These are phyloP conservation scores for Fraxinus floribunda DNA, from an alignment of 305 asterid genomes.

Conservation along the genomic window DNA sequence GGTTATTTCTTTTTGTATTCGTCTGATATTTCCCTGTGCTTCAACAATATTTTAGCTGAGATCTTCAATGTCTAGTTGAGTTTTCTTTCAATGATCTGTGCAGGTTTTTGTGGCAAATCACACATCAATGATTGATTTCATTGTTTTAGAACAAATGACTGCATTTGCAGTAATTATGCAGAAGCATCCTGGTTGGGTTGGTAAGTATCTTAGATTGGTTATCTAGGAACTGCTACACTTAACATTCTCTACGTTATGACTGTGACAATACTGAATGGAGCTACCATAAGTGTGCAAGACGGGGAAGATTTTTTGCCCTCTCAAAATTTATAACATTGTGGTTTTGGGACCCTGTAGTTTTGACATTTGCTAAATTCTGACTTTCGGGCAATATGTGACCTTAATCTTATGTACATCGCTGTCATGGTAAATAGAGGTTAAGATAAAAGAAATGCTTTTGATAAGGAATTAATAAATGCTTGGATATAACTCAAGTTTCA, in stretches of 20 bases:
- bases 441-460: not conserved
- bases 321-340: not conserved
- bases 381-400: not conserved
- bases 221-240: not conserved
- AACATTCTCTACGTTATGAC: not conserved
- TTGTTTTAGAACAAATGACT: slow-evolving; percentile 95
- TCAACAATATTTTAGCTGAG: not conserved
- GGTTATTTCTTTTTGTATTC: slow-evolving; percentile 12
- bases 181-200: slow-evolving; percentile 99
- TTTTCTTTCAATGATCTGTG: slow-evolving; percentile 18
- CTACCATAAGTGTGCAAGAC: not conserved
- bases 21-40: not conserved
- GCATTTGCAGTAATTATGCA: slow-evolving; percentile 99
- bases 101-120: slow-evolving; percentile 98
- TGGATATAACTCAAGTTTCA: not conserved
- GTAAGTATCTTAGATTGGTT: slow-evolving; percentile 43
- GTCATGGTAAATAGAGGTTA: not conserved
- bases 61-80: slow-evolving; percentile 9
- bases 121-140: slow-evolving; percentile 98
- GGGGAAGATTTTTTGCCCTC: not conserved
- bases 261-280: not conserved
- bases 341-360: not conserved
- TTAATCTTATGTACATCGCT: not conserved
- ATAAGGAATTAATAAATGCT: not conserved
- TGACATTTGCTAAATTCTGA: not conserved